Base-by-base conservation (phyloP, 768 basidiomycete genomes). In the Megacollybia marginata region DNA sequence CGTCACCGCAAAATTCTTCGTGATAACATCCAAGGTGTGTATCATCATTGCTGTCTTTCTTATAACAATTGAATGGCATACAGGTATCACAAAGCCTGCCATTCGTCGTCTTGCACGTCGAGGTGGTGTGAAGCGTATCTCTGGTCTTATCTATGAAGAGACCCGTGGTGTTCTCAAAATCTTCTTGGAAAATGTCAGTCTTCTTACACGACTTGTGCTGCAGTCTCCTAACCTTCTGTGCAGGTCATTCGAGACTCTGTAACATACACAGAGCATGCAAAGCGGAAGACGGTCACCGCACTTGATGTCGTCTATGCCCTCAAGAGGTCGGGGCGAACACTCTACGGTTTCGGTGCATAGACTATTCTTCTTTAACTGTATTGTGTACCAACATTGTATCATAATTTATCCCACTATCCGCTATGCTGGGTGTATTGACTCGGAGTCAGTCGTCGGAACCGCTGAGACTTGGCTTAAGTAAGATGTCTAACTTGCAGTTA, bases 41-140 rank as follows among this genome's bases (percentile, higher is more conserved):
- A 11, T 36, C 18, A n/a, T n/a, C n/a, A n/a, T n/a, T n/a, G n/a
- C n/a, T n/a, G n/a, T n/a, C n/a, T n/a, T n/a, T n/a, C n/a, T n/a
- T n/a, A n/a, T n/a, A n/a, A n/a, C 0, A 66, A 33, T 28, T 33
- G 32, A 45, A 35, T 36, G 5, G 11, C 9, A 13, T n/a, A 35
- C 43, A 78, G 82, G 83, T 69, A 86, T 86, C 67, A 87, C 83
- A 52, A 86, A 86, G 73, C 85, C 85, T 57, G 84, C 78, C 63
- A 79, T 92, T 64, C 86, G 86, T 71, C 88, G 89, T 74, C 85
- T 92, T 52, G 89, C 89, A 40, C 86, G 89, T 62, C 84, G 89
- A 78, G 89, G 90, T 62, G 90, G 90, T 81, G 89, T 92, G 57
- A 92, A 92, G 75, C 85, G 85, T 83, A 87, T 88, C 61, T 85